These are phyloP conservation scores for Evansstolkia leycettana DNA, from an alignment of 495 filamentous ascomycete species.

Conservation along the genomic window DNA sequence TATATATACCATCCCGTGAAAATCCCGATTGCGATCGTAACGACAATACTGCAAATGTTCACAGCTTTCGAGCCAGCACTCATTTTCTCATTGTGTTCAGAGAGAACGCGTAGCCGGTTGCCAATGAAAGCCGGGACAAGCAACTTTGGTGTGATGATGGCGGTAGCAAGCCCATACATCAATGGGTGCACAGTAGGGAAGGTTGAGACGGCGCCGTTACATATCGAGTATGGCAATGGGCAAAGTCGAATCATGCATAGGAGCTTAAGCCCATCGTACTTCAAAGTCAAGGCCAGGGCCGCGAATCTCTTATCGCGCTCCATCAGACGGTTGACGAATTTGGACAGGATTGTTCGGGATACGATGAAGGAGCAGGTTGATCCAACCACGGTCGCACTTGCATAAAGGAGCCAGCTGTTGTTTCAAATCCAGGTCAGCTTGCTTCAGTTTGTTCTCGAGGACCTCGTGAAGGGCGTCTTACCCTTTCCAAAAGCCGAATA, in stretches of 20 bases:
- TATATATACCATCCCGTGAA: conserved; percentile 80
- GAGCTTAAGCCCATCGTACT: conserved; percentile 77
- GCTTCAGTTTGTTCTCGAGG: too few relatives aligned
- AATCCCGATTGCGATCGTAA: conserved; percentile 55
- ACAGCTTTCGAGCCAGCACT: conserved; percentile 43
- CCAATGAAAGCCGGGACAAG: conserved; percentile 92
- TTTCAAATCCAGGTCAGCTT: too few relatives aligned
- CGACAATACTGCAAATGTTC: conserved; percentile 72
- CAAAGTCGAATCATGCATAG: conserved; percentile 89
- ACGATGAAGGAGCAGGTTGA: conserved; percentile 67
- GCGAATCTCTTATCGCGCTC: conserved; percentile 70
- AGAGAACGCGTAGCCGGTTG: conserved; percentile 48
- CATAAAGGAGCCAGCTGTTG: conserved; percentile 64
- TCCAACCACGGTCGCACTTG: conserved; percentile 65
- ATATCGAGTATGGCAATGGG: conserved; percentile 86
- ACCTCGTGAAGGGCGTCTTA: conserved; percentile 30
- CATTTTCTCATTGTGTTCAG: conserved; percentile 55
- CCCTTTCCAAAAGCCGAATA: conserved; percentile 89
- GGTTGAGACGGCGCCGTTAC: conserved; percentile 87
- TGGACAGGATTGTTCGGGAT: conserved; percentile 62
- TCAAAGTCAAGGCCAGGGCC: conserved; percentile 52
- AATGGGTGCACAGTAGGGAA: conserved; percentile 73
- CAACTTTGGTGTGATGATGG: conserved; percentile 66
- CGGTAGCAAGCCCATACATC: conserved; percentile 71
- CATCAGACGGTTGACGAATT: conserved; percentile 67